These are phyloP conservation scores for Candida adriatica DNA, from an alignment of 805 yeast species.

Conservation along the genomic window DNA sequence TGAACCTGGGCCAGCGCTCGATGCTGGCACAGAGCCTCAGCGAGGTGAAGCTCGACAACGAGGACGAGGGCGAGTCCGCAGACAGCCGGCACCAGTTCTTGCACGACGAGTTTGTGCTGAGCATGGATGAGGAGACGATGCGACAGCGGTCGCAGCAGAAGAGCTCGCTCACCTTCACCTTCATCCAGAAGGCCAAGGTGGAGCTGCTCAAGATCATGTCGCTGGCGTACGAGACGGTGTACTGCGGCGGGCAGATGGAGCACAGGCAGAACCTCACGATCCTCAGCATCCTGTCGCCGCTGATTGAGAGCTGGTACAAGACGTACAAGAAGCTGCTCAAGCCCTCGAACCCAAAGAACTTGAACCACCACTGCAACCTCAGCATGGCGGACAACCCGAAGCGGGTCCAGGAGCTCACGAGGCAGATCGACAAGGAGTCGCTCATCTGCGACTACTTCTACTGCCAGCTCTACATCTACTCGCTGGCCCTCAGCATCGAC, in stretches of 20 bases:
- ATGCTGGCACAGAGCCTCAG: constrained; percentile 68
- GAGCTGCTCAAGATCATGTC: constrained; percentile 75
- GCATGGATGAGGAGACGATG: constrained; percentile 24
- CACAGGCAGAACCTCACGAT: constrained; percentile 66
- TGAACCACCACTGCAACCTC: constrained; percentile 26
- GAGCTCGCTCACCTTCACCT: constrained; percentile 44
- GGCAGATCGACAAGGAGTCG: constrained; percentile 55
- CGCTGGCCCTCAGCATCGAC: constrained; percentile 63
- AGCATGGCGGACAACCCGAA: constrained; percentile 23
- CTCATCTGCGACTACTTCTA: constrained; percentile 79
- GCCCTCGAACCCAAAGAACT: constrained; percentile 37
- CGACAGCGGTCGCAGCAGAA: constrained; percentile 20
- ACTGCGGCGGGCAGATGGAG: constrained; percentile 54
- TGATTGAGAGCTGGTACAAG: constrained; percentile 71
- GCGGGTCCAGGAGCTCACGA: constrained; percentile 27
- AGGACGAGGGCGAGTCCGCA: constrained; percentile 24
- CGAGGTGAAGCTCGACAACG: constrained; percentile 54
- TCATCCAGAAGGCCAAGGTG: constrained; percentile 65
- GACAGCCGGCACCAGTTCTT: constrained; percentile 20
- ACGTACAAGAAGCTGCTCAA: constrained; percentile 51
- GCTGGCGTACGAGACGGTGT: constrained; percentile 77
- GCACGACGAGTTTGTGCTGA: constrained; percentile 26
- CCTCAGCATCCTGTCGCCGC: constrained; percentile 65
- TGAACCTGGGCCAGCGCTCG: constrained; percentile 72
- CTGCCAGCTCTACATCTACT: constrained; percentile 75